A percentile compares a stretch with the other conserved stretches of the same genome.
phyloP scores from a whole-genome alignment of 2,329 filamentous ascomycete genomes.

The Aspergillus tanneri region DNA sequence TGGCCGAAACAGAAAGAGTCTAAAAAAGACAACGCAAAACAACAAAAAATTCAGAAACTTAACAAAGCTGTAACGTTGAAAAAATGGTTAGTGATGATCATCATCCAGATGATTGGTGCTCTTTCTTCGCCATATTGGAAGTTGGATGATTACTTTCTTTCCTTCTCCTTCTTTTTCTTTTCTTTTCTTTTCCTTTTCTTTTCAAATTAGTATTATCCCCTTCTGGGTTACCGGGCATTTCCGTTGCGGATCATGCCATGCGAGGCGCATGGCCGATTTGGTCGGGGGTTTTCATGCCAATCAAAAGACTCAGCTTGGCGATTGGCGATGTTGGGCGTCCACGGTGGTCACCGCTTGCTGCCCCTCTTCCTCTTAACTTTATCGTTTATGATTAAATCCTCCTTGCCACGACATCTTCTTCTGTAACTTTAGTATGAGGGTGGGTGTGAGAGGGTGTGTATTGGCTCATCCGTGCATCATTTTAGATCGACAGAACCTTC shows the following conservation, averaged over 20 bases:
- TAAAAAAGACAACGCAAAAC: background rate
- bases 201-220: conserved; percentile 5
- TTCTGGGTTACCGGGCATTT: conserved; percentile 29
- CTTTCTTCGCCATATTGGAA: too few species aligned
- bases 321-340: conserved; percentile 25
- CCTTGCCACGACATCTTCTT: conserved; percentile 11
- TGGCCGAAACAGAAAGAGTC: background rate
- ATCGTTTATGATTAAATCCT: background rate
- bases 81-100: background rate
- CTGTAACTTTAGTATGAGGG: conserved; percentile 3
- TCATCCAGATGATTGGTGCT: background rate
- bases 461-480: conserved; percentile 8
- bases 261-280: conserved; percentile 20
- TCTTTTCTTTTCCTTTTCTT: conserved; percentile 11
- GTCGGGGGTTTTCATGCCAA: conserved; percentile 35
- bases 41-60: background rate
- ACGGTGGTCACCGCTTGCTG: conserved; percentile 15
- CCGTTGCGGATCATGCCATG: conserved; percentile 32
- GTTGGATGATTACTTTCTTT: too few species aligned
- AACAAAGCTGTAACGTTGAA: background rate
- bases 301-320: conserved; percentile 13
- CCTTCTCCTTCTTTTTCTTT: conserved; percentile 10
- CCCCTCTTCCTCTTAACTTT: background rate
- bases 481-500: conserved; percentile 29
- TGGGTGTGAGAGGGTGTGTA: conserved; percentile 1